Base-by-base conservation (phyloP, 2,329 filamentous ascomycete genomes). In the Ophiosphaerella korrae region DNA sequence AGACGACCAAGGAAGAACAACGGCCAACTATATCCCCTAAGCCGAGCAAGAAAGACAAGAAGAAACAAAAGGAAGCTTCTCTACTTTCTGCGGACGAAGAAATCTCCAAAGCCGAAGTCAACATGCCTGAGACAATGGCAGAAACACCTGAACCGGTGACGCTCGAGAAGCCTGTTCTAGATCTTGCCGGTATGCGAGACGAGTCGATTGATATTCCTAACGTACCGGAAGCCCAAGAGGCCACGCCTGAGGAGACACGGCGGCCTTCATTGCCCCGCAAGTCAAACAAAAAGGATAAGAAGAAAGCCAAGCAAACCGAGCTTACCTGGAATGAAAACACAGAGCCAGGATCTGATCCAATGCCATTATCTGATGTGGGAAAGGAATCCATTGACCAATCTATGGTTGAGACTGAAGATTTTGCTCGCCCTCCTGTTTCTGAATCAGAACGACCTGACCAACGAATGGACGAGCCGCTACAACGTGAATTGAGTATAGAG, bases 231-330 rank as follows among this genome's bases (percentile, higher is more conserved):
- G 21, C 18, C 8, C 35, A 41, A 40, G 45, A 48, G 21, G 21
- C 38, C 6, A 31, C 24, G 14, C 5, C 32, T 12, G 43, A 49
- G 21, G 35, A 14, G 14, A 35, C 26, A 11, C 26, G 55, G 14
- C 42, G 33, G 2, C 37, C 46, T 18, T 18, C 42, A 18, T 13
- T 50, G 21, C 42, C 54, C n/a, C 52, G 47, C 26, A 62, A 62
- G 41, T 54, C 69, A 33, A 62, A 50, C 53, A 68, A 67, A 45
- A 66, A 70, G 39, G 55, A 66, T 29, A 67, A 68, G 53, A 70
- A 62, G 44, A 66, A 66, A 44, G 44, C 48, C 33, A 64, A 63
- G 33, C 34, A 44, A 35, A 53, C n/a, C 35, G 38, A 53, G 33
- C 42, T 63, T 44, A 58, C 64, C 21, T 50, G 45, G 26, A 11